Conservation (phyloP, 192 early-diverging fungal genomes). For the Podila epicladia region DNA sequence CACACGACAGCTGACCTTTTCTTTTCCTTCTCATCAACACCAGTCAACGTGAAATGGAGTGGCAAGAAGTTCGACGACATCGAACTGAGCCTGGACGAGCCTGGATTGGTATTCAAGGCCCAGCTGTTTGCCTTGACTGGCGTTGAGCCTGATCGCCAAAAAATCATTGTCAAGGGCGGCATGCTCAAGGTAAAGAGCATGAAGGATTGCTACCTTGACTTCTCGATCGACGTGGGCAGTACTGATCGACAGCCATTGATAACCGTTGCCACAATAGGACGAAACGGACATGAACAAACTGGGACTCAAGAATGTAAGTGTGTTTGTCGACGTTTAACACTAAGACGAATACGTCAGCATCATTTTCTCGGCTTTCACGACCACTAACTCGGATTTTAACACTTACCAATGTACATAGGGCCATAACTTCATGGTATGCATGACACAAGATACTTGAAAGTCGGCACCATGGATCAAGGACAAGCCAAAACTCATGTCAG, state of each 20-base stretch:
- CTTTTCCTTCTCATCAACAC: slow-evolving; percentile 8
- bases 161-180: slow-evolving; percentile 94
- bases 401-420: slow-evolving; percentile 20
- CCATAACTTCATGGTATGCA: slow-evolving; percentile 38
- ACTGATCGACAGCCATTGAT: not conserved
- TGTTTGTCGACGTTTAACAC: not conserved
- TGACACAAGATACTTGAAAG: not conserved
- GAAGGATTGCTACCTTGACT: not conserved
- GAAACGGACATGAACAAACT: slow-evolving; percentile 79
- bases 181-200: slow-evolving; percentile 75
- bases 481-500: no score
- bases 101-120: slow-evolving; percentile 85
- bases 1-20: not conserved
- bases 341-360: not conserved
- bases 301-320: slow-evolving; percentile 76
- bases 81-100: slow-evolving; percentile 76
- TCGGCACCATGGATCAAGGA: no score
- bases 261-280: slow-evolving; percentile 59
- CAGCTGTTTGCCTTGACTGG: slow-evolving; percentile 92
- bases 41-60: slow-evolving; percentile 92
- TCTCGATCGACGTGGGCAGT: not conserved
- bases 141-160: slow-evolving; percentile 93
- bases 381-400: not conserved
- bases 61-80: slow-evolving; percentile 86
- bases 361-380: not conserved